Percentiles rank a stretch among this genome's conserved stretches.
These are phyloP conservation scores for Globomyces pollinis-pini DNA, from an alignment of 192 early-diverging fungal genomes.

Conservation along the genomic window DNA sequence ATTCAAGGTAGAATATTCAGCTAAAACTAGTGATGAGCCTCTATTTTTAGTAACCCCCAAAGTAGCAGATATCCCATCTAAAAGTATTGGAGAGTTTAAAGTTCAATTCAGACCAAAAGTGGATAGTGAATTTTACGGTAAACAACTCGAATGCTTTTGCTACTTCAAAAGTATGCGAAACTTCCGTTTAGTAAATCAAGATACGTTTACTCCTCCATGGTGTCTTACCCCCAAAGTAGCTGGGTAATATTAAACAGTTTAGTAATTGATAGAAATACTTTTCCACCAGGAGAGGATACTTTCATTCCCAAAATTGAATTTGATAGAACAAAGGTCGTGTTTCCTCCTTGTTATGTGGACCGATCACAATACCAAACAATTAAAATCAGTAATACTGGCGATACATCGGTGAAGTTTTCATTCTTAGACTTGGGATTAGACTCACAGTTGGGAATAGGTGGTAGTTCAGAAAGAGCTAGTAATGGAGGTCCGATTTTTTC, in stretches of 20 bases:
- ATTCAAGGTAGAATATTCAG: slow-evolving; percentile 8
- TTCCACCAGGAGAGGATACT: slow-evolving; percentile 38
- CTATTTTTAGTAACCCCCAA: slow-evolving; percentile 38
- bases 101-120: slow-evolving; percentile 40
- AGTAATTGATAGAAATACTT: too few relatives aligned
- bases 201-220: slow-evolving; percentile 55
- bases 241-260: too few relatives aligned
- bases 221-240: slow-evolving; percentile 44
- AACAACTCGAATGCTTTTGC: slow-evolving; percentile 48
- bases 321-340: slow-evolving; percentile 31
- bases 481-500: slow-evolving; percentile 38
- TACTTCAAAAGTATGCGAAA: slow-evolving; percentile 56
- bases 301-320: slow-evolving; percentile 53
- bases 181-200: slow-evolving; percentile 48
- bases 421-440: slow-evolving; percentile 27
- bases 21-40: slow-evolving; percentile 23
- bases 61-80: slow-evolving; percentile 34
- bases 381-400: slow-evolving; percentile 41
- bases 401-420: slow-evolving; percentile 47
- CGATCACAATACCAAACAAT: slow-evolving; percentile 44
- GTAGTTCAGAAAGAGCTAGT: slow-evolving; percentile 22
- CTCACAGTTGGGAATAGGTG: slow-evolving; percentile 20
- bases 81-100: slow-evolving; percentile 35
- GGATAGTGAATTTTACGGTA: slow-evolving; percentile 48
- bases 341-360: slow-evolving; percentile 45